Base-by-base conservation (phyloP, 768 basidiomycete genomes). In the Termitomyces heimii region DNA sequence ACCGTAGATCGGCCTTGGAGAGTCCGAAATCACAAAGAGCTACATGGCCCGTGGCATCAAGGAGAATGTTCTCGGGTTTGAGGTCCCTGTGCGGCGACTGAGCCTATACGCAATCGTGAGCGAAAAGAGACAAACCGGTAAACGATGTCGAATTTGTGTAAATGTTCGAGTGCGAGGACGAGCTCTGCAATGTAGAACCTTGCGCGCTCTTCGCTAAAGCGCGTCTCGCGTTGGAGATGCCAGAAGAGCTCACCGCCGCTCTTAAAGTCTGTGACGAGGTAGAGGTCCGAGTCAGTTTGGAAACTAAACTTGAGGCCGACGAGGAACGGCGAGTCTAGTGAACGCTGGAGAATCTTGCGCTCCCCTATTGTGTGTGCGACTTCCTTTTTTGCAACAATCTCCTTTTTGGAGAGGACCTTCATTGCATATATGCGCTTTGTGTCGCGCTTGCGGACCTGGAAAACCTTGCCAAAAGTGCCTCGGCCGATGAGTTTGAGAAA, bases 291-390 rank as follows among this genome's bases (percentile, higher is more conserved):
- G 63, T 97, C 94, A 0, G 94, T 98, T 72, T 98, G 97, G 79
- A 99, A 99, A 67, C 87, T 88, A 67, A 99, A 99, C 72, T 99
- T 99, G 67, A 99, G 81, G 31, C 97, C 97, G 60, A 99, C 94
- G 44, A 99, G 84, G 84, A 99, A 99, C 0, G 96, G 97, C 9
- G 87, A 94, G 60, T 97, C 93, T 32, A 95, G 71, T 16, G 92
- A 94, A 29, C 89, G 83, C 67, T 98, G 96, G 34, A 98, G 82
- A 68, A 99, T 98, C 78, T 98, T 98, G 72, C 97, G 88, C 73
- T 99, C 97, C 64, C 97, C 97, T 56, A 99, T 98, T 16, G 97
- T 99, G 71, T 99, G 97, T 9, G 96, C 96, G 45, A 99, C 94
- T 71, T 99, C 97, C 73, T 98, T 98, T 80, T 98, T 98, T 26